phyloP scores from a whole-genome alignment of 176 grass and related monocot species.

The Aegilops speltoides region DNA sequence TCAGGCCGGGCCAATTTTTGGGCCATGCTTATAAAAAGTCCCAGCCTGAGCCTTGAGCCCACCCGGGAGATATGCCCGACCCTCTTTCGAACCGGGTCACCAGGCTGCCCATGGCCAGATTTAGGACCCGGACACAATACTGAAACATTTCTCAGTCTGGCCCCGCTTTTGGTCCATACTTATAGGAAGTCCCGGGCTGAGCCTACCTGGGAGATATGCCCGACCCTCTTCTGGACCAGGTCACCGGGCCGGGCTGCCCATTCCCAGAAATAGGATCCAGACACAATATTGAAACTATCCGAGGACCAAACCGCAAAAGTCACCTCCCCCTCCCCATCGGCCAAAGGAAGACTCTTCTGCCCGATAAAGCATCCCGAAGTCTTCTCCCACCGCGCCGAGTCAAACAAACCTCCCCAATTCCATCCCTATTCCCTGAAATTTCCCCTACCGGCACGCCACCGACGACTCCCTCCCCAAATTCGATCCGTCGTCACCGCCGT shows the following conservation, averaged over 20 bases:
- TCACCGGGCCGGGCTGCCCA: too few relatives aligned
- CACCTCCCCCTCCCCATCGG: background rate
- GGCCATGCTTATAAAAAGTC: too few relatives aligned
- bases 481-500: conserved; percentile 17
- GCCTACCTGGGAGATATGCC: too few relatives aligned
- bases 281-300: background rate
- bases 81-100: too few relatives aligned
- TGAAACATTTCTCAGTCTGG: background rate
- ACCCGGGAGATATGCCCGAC: too few relatives aligned
- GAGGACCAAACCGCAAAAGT: conserved; percentile 1
- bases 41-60: too few relatives aligned
- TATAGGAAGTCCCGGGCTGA: too few relatives aligned
- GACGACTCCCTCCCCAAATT: conserved; percentile 17
- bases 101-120: too few relatives aligned
- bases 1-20: too few relatives aligned
- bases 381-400: background rate
- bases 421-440: background rate
- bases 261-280: too few relatives aligned
- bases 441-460: conserved; percentile 12
- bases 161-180: too few relatives aligned
- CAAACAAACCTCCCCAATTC: conserved; percentile 27
- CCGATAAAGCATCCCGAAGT: conserved; percentile 12
- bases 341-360: background rate
- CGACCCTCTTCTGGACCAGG: too few relatives aligned
- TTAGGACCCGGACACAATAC: background rate